phyloP scores from a whole-genome alignment of 1,284 basidiomycete species.

The Moesziomyces parantarcticus region DNA sequence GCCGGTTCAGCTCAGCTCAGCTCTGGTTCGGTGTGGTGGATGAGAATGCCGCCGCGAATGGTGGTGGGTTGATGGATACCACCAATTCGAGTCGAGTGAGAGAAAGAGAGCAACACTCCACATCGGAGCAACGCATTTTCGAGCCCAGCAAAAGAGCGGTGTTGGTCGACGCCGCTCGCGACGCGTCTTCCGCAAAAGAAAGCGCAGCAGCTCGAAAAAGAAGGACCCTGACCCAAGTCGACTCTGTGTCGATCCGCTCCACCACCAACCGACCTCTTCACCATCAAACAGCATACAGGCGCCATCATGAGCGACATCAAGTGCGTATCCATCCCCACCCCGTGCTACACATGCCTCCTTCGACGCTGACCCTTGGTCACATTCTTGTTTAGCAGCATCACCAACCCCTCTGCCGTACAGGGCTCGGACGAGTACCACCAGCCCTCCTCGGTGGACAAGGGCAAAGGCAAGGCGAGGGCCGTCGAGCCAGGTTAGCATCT shows the following conservation, averaged over 20 bases:
- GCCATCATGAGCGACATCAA: constrained; percentile 9
- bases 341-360: no score
- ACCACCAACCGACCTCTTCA: no score
- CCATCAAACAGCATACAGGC: neutral
- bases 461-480: constrained; percentile 51
- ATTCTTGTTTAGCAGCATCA: constrained; percentile 6
- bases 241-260: no score
- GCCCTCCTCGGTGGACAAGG: constrained; percentile 32
- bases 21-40: no score
- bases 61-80: neutral
- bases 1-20: no score
- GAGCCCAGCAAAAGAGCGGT: no score
- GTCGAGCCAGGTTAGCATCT: constrained; percentile 36
- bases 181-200: no score
- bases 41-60: neutral
- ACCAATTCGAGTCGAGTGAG: neutral
- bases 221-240: no score
- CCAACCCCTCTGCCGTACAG: constrained; percentile 2
- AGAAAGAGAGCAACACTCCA: no score
- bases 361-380: neutral
- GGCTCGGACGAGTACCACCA: constrained; percentile 13
- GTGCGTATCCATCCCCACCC: neutral
- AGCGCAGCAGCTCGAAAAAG: no score
- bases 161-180: no score
- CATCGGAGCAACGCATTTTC: no score